Evolutionary conservation across 2,329 filamentous ascomycete genomes (phyloP), one percentile per base, ranked within the genome.

Genomic region (Penicillium sp.): DNA sequence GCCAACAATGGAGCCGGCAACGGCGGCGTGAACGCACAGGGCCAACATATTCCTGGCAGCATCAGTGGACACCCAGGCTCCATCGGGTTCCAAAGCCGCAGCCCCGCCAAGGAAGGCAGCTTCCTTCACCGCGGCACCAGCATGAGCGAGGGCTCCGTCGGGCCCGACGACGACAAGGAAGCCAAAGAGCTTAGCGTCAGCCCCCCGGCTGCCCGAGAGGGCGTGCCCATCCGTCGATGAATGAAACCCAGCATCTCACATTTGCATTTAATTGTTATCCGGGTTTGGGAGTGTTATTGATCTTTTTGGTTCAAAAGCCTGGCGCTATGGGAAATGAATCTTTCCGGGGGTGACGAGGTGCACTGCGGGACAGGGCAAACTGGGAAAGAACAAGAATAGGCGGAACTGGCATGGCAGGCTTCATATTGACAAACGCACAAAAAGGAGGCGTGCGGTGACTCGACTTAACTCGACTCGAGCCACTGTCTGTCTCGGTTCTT

Each of bases 51-150:
- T 42, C 67, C 71, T 54, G 72, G 76, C 47, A 78, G 74, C 63
- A 71, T 70, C 49, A 73, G 71, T 51, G 68, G 69, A 26, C 70
- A 73, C 47, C 70, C 70, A 2, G 68, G 67, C 41, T 72, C 70
- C 8, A 59, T 73, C 39, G 70, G 72, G 6, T 72, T 71, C 57
- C 82, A 85, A 62, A 82, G 84, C 57, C 86, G 88, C 58, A 94
- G 89, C 70, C 92, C 93, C 1, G 84, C 94, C 65, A 96, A 96
- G 78, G 93, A 96, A 78, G 86, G 85, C 73, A 95, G 88, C 76
- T 90, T 90, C 70, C 78, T 96, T 69, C 85, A 95, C 70, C 83
- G 89, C 58, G 89, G 91, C 74, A 90, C 89, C 6, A 95, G 85
- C 68, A 84, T 80, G 10, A 80, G 83, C 51, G 76, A 77, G 34